Base-by-base conservation (phyloP, 257 asterid species). In the Fraxinus quadrangulata region DNA sequence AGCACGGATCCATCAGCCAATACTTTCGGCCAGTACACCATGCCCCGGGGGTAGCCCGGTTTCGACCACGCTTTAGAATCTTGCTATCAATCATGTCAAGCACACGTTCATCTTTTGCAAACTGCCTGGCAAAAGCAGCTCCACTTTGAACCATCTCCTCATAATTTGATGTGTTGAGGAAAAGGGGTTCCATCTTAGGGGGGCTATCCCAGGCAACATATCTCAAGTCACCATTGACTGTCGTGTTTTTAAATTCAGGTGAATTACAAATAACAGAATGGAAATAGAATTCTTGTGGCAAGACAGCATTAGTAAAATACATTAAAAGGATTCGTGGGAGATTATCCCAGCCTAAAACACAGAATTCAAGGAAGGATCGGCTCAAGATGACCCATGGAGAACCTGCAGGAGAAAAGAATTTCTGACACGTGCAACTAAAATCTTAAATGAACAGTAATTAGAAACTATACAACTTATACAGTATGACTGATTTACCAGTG, bases 131-230 rank as follows among this genome's bases (percentile, higher is more conserved):
- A 61, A 96, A 96, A 65, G 94, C 98, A 12, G 99, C 97, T 16
- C 99, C 98, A 16, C 97, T 93, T 67, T 83, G 81, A 4, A 78
- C 84, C 95, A 96, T 96, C 67, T 75, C 86, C 12, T 83, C 87
- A 21, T 86, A 96, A 81, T 93, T 88, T 3, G 97, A 79, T 56
- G 85, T 66, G 76, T 82, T 83, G 12, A 96, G 96, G 86, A 85
- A 81, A 72, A 78, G 96, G 42, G 99, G 97, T 78, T 93, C 97
- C 99, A 96, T 96, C 84, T 92, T 92, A 17, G 98, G 99, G 30
- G 99, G 98, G 75, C 91, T 86, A 49, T 96, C 99, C 99, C 99
- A 96, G 13, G 91, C 93, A 45, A 96, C 76, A 75, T 92, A 96
- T 82, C 98, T 88, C 89, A 96, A 78, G 84, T 96, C 97, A 8